A percentile compares a stretch with the other conserved stretches of the same genome.
Conservation (phyloP, 108 stramenopile genomes). For the Pelagomonas calceolata region DNA sequence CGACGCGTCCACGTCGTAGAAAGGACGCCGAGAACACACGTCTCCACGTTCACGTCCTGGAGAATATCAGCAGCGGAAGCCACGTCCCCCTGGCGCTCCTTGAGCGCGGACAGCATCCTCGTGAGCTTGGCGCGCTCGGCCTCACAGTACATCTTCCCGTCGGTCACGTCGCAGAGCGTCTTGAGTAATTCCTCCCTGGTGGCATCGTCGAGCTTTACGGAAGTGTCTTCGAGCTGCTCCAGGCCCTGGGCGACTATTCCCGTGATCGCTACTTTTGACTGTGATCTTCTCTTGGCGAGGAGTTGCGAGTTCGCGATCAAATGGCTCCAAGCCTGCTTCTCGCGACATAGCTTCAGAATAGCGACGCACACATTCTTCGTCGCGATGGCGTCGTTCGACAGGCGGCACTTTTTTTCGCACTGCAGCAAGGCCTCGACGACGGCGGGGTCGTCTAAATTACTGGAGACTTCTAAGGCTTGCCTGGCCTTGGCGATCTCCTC, state of each 20-base stretch:
- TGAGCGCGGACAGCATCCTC: conserved; percentile 58
- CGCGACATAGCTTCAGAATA: too few relatives aligned
- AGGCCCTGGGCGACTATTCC: not conserved
- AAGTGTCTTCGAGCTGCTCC: not conserved
- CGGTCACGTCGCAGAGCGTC: conserved; percentile 77
- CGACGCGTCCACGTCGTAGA: too few relatives aligned
- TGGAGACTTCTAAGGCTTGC: too few relatives aligned
- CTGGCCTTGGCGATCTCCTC: too few relatives aligned
- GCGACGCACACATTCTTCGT: not conserved
- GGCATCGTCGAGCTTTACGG: not conserved
- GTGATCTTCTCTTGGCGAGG: not conserved
- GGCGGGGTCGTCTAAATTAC: not conserved
- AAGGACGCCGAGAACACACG: too few relatives aligned
- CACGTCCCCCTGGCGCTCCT: conserved; percentile 63
- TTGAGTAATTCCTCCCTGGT: conserved; percentile 59
- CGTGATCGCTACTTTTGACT: conserved; percentile 13
- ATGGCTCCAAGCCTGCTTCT: not conserved
- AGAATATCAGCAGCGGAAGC: conserved; percentile 71
- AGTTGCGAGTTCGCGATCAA: not conserved
- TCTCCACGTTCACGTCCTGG: conserved; percentile 97
- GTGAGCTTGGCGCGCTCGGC: conserved; percentile 84
- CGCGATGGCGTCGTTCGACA: not conserved
- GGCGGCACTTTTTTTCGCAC: not conserved
- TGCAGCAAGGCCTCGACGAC: not conserved
- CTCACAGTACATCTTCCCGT: conserved; percentile 96